phyloP scores from a whole-genome alignment of 192 early-diverging fungal species.

The Powellomyces hirtus region DNA sequence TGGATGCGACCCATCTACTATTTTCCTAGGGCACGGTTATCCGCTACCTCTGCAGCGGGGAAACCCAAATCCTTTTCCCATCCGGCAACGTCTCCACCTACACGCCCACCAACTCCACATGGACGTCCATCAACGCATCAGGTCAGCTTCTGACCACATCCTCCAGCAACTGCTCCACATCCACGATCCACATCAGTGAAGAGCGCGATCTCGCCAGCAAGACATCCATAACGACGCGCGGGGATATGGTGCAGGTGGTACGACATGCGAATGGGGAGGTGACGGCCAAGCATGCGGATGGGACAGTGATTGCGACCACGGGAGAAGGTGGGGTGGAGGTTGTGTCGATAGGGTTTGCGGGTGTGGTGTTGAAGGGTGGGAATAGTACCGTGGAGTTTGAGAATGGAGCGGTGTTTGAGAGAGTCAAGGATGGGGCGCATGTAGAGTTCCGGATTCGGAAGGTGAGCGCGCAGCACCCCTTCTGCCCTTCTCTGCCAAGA shows the following conservation, averaged over 20 bases:
- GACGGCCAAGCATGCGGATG: conserved; percentile 30
- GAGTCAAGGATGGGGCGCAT: not conserved
- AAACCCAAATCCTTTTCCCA: conserved; percentile 20
- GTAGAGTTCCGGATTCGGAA: conserved; percentile 1
- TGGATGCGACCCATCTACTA: too few species aligned
- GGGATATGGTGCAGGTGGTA: conserved; percentile 33
- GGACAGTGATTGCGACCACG: conserved; percentile 19
- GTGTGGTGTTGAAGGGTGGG: conserved; percentile 5
- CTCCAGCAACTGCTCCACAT: not conserved
- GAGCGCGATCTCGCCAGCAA: conserved; percentile 24
- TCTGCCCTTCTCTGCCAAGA: not conserved
- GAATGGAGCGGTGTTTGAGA: conserved; percentile 13
- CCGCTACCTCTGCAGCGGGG: conserved; percentile 17
- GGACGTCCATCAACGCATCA: conserved; percentile 23
- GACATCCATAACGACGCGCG: conserved; percentile 28
- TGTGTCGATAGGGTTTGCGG: conserved; percentile 4
- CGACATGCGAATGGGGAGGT: conserved; percentile 11
- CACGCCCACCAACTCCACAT: not conserved
- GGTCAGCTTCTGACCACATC: not conserved
- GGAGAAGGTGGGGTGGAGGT: conserved; percentile 3
- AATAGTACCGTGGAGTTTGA: not conserved
- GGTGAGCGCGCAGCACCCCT: not conserved
- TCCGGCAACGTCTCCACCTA: conserved; percentile 31
- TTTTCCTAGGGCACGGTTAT: conserved; percentile 34
- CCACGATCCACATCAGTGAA: conserved; percentile 12